These are phyloP conservation scores for Chlorella sp. DNA, from an alignment of 139 green algal genomes.

Conservation along the genomic window DNA sequence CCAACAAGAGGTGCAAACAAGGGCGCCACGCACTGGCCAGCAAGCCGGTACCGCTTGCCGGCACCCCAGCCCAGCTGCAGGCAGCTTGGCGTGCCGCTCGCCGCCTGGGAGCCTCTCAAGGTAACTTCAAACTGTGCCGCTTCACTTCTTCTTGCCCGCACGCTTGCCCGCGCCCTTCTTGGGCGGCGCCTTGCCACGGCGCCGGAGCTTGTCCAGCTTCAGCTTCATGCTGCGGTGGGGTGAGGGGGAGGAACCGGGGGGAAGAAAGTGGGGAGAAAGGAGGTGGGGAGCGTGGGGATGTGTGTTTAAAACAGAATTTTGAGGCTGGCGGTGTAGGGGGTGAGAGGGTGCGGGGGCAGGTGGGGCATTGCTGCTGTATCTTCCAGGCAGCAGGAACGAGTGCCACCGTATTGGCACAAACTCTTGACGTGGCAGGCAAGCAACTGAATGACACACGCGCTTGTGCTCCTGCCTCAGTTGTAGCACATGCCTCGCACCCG, in stretches of 20 bases:
- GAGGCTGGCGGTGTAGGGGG: too few species aligned
- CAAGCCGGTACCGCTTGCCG: too few species aligned
- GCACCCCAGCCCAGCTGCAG: background rate
- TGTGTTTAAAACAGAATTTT: background rate
- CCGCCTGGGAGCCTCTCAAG: background rate
- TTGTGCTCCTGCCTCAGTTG: background rate
- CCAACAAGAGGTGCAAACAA: too few species aligned
- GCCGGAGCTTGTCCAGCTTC: slow-evolving; percentile 59
- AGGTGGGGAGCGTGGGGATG: background rate
- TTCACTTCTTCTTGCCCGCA: slow-evolving; percentile 48
- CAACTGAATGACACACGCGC: too few species aligned
- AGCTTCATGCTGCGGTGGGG: slow-evolving; percentile 46
- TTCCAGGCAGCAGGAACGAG: too few species aligned
- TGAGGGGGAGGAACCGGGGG: background rate
- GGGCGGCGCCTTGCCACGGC: slow-evolving; percentile 65
- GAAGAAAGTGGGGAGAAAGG: background rate
- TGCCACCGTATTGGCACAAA: too few species aligned
- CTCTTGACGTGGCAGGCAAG: background rate
- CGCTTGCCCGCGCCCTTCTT: slow-evolving; percentile 69
- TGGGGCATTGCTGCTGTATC: background rate
- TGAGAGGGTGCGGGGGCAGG: background rate
- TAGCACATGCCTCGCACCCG: background rate
- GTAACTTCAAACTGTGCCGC: background rate
- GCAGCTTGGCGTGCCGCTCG: too few species aligned
- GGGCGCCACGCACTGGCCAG: too few species aligned